Conservation (phyloP, 768 basidiomycete species). For the Cystofilobasidium ferigula region DNA sequence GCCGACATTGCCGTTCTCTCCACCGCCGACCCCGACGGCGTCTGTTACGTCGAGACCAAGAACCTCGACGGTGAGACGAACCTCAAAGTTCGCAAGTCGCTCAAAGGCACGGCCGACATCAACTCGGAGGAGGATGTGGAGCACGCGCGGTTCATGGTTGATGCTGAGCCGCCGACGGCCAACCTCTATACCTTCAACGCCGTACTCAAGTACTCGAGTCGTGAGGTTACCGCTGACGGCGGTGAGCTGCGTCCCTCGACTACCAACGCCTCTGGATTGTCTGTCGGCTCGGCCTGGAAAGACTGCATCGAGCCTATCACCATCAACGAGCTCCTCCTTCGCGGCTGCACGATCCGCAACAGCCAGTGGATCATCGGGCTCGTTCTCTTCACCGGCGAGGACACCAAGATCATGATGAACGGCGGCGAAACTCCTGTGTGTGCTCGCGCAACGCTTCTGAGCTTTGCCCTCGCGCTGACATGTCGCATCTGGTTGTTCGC, state of each 20-base stretch:
- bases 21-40: conserved; percentile 78
- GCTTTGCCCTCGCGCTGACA: neutral
- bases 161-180: conserved; percentile 85
- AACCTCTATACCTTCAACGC: conserved; percentile 86
- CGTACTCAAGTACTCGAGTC: conserved; percentile 53
- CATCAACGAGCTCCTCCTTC: conserved; percentile 84
- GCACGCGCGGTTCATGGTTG: conserved; percentile 71
- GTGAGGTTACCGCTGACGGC: neutral
- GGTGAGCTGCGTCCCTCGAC: neutral
- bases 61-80: conserved; percentile 97
- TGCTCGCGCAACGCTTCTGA: neutral
- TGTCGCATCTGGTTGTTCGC: conserved; percentile 39
- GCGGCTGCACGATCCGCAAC: conserved; percentile 80
- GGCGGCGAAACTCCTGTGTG: conserved; percentile 29
- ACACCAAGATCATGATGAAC: conserved; percentile 46
- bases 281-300: conserved; percentile 27
- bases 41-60: conserved; percentile 96
- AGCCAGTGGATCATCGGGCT: conserved; percentile 85
- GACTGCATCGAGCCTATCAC: conserved; percentile 45
- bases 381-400: conserved; percentile 85
- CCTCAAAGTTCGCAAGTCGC: conserved; percentile 69
- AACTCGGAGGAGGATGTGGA: conserved; percentile 81
- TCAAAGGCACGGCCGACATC: conserved; percentile 65
- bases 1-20: conserved; percentile 80
- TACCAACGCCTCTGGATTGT: conserved; percentile 18